These are phyloP conservation scores for Clitocybe nebularis DNA, from an alignment of 1,284 basidiomycete genomes.

Conservation along the genomic window DNA sequence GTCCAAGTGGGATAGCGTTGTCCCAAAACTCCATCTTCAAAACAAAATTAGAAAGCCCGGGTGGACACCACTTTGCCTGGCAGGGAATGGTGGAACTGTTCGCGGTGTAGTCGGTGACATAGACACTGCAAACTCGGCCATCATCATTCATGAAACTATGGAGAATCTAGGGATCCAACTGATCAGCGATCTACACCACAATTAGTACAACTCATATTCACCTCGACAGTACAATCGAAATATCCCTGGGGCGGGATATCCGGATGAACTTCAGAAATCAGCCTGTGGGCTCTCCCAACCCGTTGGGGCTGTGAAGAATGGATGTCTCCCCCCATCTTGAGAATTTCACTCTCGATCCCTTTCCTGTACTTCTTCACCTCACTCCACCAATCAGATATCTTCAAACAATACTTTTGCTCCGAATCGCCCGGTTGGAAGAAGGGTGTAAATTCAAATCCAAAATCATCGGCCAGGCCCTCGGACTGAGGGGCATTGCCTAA, in stretches of 20 bases:
- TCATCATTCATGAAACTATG: constrained; percentile 23
- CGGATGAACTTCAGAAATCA: constrained; percentile 49
- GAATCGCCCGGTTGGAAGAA: constrained; percentile 27
- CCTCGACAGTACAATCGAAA: constrained; percentile 69
- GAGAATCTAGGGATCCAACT: constrained; percentile 1
- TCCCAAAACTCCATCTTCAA: constrained; percentile 61
- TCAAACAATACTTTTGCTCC: constrained; percentile 30
- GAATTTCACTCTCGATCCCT: constrained; percentile 13
- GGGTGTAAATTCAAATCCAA: constrained; percentile 27
- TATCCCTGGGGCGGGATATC: constrained; percentile 43
- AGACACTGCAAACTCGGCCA: constrained; percentile 44
- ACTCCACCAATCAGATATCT: constrained; percentile 54
- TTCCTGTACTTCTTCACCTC: constrained; percentile 27
- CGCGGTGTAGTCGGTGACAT: constrained; percentile 65
- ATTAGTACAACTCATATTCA: constrained; percentile 32
- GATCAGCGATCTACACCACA: neutral
- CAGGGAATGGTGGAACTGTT: constrained; percentile 31
- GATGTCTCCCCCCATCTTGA: constrained; percentile 16
- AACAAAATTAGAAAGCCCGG: constrained; percentile 37
- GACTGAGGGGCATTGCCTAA: constrained; percentile 22
- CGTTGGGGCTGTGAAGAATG: neutral
- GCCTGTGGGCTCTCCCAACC: constrained; percentile 36
- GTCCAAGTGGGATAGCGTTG: constrained; percentile 34
- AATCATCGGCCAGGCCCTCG: constrained; percentile 23
- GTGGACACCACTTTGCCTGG: constrained; percentile 44